Base-by-base conservation (phyloP, 495 filamentous ascomycete genomes). In the Penicillium waksmanii region DNA sequence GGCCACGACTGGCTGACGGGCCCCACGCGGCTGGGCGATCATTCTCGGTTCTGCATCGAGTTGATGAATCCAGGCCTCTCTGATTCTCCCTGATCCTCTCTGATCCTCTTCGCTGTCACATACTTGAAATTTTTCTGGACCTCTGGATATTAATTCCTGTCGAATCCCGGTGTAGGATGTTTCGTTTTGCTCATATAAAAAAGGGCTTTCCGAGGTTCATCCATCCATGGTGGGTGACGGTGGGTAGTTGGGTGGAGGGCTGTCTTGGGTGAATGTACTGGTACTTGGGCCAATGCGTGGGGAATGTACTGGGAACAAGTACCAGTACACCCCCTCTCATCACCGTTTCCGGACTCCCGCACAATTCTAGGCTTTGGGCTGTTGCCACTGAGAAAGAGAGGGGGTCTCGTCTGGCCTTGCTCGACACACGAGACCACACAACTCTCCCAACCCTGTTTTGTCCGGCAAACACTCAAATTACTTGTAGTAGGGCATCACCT, bases 1-100 rank as follows among this genome's bases (percentile, higher is more conserved):
- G 35, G 54, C 49, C 53, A 19, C 34, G 21, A 33, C 48, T 64
- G 52, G 58, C 58, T 51, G 15, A 19, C 19, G 17, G 15, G 63
- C 50, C 62, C 66, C 66, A 68, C 66, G 52, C 51, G 44, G 55
- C 53, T 61, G 53, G 64, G 63, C 57, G 67, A 67, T 65, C 66
- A 63, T 66, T 56, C 52, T 68, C 57, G 49, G 38, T 58, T 52
- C 27, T 66, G 63, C 60, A 66, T 69, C 66, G 63, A 61, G 66
- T 69, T 69, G 61, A 69, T 68, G 61, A 60, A 51, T 34, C 38
- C 19, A 23, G 36, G 15, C 36, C 36, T 38, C 15, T 38, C 12
- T n/a, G 13, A 38, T 38, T 7, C 35, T 38, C 35, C 2, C 5
- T 11, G 36, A n/a, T 12, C 11, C 11, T 38, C 27, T 4, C 2